Conservation (phyloP, 148 eudicot genomes). For the Heliosperma pusillum region DNA sequence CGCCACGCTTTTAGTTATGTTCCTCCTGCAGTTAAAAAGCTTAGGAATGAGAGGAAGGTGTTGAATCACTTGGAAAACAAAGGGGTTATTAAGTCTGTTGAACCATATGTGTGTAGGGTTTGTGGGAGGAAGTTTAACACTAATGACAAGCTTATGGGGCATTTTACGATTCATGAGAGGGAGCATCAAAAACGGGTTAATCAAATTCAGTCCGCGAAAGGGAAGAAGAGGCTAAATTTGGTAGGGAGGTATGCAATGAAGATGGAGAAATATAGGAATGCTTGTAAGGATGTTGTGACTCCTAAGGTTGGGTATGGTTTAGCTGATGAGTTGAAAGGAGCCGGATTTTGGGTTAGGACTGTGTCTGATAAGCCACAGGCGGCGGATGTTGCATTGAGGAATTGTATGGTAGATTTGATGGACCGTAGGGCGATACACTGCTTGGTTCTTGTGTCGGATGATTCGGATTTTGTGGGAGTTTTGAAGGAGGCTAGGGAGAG, state of each 20-base stretch:
- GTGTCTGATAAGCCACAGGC: constrained; percentile 71
- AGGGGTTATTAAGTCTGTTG: constrained; percentile 45
- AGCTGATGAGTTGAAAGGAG: constrained; percentile 65
- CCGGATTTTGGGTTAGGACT: constrained; percentile 71
- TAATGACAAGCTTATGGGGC: constrained; percentile 61
- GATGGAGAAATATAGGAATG: constrained; percentile 68
- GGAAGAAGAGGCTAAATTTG: constrained; percentile 57
- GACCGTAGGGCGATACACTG: constrained; percentile 49
- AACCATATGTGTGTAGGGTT: constrained; percentile 57
- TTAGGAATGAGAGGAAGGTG: constrained; percentile 49
- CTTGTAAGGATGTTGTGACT: constrained; percentile 55
- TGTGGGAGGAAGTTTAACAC: constrained; percentile 75
- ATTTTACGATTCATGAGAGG: constrained; percentile 70
- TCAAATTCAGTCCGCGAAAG: constrained; percentile 68
- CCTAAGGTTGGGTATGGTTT: constrained; percentile 76
- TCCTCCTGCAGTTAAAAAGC: constrained; percentile 40
- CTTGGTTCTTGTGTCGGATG: constrained; percentile 77
- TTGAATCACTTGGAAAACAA: constrained; percentile 49
- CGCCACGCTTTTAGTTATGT: constrained; percentile 58
- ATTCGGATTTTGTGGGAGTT: constrained; percentile 57
- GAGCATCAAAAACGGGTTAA: constrained; percentile 66
- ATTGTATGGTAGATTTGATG: constrained; percentile 67
- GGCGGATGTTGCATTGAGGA: constrained; percentile 58
- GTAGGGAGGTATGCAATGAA: constrained; percentile 62
- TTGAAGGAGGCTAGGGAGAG: constrained; percentile 76